Percentiles rank a stretch among this genome's conserved stretches.
These are phyloP conservation scores for Eimeria mitis DNA, from an alignment of 169 alveolate species.

Conservation along the genomic window DNA sequence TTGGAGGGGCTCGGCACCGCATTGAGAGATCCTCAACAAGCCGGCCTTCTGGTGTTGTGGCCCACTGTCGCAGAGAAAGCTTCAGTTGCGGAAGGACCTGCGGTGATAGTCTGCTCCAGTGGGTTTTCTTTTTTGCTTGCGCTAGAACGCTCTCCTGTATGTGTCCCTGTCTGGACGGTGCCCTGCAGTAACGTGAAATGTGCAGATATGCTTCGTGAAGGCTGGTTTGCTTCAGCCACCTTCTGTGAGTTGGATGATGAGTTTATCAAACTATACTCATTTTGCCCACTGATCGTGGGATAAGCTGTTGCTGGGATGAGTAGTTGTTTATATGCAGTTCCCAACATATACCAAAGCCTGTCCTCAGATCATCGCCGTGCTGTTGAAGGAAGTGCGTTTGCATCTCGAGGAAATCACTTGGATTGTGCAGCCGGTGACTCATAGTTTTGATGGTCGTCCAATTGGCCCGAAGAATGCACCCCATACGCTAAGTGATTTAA, in stretches of 20 bases:
- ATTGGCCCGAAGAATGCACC: too few species aligned
- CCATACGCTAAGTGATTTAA: too few species aligned
- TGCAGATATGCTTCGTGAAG: neutral
- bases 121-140: too few species aligned
- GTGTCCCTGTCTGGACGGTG: neutral
- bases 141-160: neutral
- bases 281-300: neutral
- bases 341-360: neutral
- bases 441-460: too few species aligned
- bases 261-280: too few species aligned
- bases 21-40: neutral
- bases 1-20: neutral
- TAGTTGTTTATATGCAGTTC: neutral
- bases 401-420: neutral
- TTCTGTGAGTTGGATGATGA: too few species aligned
- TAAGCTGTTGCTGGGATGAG: neutral
- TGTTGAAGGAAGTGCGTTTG: neutral
- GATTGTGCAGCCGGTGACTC: too few species aligned
- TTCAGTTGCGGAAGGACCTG: neutral
- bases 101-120: too few species aligned
- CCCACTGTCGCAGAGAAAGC: neutral
- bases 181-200: neutral
- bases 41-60: neutral
- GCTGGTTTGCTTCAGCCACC: too few species aligned
- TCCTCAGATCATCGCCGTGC: neutral